Evolutionary conservation across 1,284 basidiomycete genomes (phyloP), one percentile per base, ranked within the genome.

Genomic region (Leccinum fallax): DNA sequence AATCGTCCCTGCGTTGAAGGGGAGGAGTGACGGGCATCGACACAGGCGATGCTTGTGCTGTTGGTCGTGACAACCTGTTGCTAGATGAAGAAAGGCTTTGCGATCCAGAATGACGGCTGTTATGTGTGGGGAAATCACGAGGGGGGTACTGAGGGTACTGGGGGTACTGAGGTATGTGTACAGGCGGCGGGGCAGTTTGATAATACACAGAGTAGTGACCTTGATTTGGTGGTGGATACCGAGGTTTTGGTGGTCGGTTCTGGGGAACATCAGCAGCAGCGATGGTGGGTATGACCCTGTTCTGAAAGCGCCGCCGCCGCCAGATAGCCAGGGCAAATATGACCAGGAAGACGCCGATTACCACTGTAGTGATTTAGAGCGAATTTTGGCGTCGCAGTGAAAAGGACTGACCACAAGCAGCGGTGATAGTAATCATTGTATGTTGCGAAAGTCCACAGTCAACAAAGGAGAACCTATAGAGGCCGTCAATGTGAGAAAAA

Each of bases 371-470:
- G 2, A 13, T 53, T 53, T 71, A 28, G 72, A 58, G 60, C 2
- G 7, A 26, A 2, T 8, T 48, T 16, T 7, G 10, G 53, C 2
- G 11, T 30, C 5, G 8, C 32, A 4, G 21, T 48, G 15, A 2
- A 26, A 34, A 34, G 56, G 43, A 60, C 70, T 59, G 3, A 72
- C 71, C 66, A 49, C 26, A 15, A 2, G 5, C 43, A 10, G 9
- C 40, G 13, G 60, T 15, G 6, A 58, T 13, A 26, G 28, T 24
- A 4, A 54, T 36, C 43, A 57, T 13, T 5, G 30, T 55, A n/a
- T 4, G 34, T 40, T 15, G 48, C 11, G 59, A 24, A 5, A 55
- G 1, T 8, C 10, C 36, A 57, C 69, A 69, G 2, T 49, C 32
- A 15, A 19, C 15, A 3, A 54, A 19, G 21, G 8, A 13, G 24